phyloP scores from a whole-genome alignment of 176 grass and related monocot genomes.

The Canna indica region DNA sequence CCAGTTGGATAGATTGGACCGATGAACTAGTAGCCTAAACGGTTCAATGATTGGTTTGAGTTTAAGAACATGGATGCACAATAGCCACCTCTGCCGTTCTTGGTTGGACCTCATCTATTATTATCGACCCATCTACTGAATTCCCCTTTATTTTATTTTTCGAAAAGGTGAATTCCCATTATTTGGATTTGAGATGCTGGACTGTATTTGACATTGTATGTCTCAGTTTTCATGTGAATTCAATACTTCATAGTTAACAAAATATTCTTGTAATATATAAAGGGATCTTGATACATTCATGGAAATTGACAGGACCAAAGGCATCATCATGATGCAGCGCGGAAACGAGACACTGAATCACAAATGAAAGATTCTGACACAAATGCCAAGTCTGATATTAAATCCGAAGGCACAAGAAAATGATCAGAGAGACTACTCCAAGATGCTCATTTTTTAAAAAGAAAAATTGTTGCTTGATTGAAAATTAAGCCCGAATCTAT shows the following conservation, averaged over 20 bases:
- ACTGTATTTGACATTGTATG: background rate
- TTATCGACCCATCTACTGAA: background rate
- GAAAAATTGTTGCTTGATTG: background rate
- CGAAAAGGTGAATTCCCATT: background rate
- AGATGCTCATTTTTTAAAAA: background rate
- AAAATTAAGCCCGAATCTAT: background rate
- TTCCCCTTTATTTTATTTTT: background rate
- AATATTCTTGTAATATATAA: background rate
- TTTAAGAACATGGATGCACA: too few relatives aligned
- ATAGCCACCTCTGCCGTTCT: background rate
- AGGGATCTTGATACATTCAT: background rate
- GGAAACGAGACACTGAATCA: background rate
- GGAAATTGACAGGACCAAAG: constrained; percentile 9
- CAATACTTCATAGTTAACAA: background rate
- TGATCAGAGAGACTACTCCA: constrained; percentile 1
- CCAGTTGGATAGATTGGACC: too few relatives aligned
- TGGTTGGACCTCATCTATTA: background rate
- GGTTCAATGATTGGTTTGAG: too few relatives aligned
- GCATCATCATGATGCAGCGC: background rate
- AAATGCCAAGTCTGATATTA: background rate
- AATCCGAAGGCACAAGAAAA: background rate
- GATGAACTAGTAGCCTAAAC: too few relatives aligned
- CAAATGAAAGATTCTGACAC: constrained; percentile 1
- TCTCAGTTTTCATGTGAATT: background rate
- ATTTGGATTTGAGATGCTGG: background rate